Base-by-base conservation (phyloP, 2,329 filamentous ascomycete species). In the Colletotrichum gigasporum region DNA sequence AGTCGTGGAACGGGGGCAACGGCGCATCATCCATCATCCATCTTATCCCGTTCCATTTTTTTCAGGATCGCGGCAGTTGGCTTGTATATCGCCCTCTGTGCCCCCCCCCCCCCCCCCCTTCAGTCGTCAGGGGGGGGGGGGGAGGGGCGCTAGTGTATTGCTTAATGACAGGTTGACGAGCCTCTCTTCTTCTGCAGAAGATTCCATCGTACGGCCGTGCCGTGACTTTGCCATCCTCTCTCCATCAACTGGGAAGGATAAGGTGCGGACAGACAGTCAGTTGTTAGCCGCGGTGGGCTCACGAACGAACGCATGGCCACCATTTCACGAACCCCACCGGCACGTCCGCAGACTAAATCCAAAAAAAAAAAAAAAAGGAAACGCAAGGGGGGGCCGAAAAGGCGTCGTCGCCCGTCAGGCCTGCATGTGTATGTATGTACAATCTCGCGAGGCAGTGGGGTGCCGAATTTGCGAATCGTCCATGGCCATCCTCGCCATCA, bases 141-240 rank as follows among this genome's bases (percentile, higher is more conserved):
- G 26, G 20, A 20, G 12, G 12, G 9, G 37, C 28, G 20, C 4
- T 54, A 54, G 47, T 45, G 12, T 54, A 53, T 54, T 60, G 47
- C 39, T 60, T 54, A 54, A 60, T 45, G 24, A 60, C 18, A 60
- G 28, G 47, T 51, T 22, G 45, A 28, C 24, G 39, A 37, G 48
- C 30, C 20, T 45, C 9, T 28, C 26, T 28, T 28, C 8, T 12
- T 6, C 30, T 32, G 6, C 12, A 7, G 30, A 32, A 32, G 30
- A 32, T 32, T 12, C 30, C 6, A 6, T 32, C 12, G 30, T 32
- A n/a, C n/a, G n/a, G n/a, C n/a, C n/a, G n/a, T n/a, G n/a, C n/a
- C n/a, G n/a, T n/a, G n/a, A n/a, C n/a, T n/a, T n/a, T n/a, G n/a
- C n/a, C n/a, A n/a, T n/a, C n/a, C n/a, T n/a, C n/a, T n/a, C n/a